These are phyloP conservation scores for Candida ascalaphidarum DNA, from an alignment of 805 yeast genomes.

Conservation along the genomic window DNA sequence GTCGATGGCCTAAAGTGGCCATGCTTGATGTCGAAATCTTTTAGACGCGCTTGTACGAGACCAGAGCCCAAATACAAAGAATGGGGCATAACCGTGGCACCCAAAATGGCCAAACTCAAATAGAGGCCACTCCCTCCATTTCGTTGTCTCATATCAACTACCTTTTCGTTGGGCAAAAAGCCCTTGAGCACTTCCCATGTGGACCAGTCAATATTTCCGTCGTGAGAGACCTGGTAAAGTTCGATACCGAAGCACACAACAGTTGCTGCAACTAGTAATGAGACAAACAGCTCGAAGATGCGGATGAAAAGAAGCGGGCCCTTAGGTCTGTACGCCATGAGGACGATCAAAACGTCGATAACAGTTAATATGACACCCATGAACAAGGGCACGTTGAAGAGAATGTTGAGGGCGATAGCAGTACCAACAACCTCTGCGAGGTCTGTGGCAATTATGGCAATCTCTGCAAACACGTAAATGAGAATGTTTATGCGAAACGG, in stretches of 20 bases:
- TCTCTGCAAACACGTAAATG: slow-evolving; percentile 73
- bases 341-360: slow-evolving; percentile 75
- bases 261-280: slow-evolving; percentile 69
- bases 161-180: slow-evolving; percentile 44
- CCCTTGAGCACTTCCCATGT: slow-evolving; percentile 42
- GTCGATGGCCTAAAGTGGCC: slow-evolving; percentile 44
- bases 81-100: slow-evolving; percentile 96
- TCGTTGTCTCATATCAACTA: slow-evolving; percentile 16
- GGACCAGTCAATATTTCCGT: slow-evolving; percentile 34
- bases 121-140: slow-evolving; percentile 49
- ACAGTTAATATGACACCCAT: slow-evolving; percentile 82
- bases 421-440: slow-evolving; percentile 98
- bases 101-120: slow-evolving; percentile 74
- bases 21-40: slow-evolving; percentile 58
- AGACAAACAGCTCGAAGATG: slow-evolving; percentile 74
- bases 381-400: slow-evolving; percentile 71
- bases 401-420: slow-evolving; percentile 82
- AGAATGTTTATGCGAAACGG: slow-evolving; percentile 51
- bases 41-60: slow-evolving; percentile 75
- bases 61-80: slow-evolving; percentile 80
- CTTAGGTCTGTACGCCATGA: slow-evolving; percentile 80
- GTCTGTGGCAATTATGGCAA: slow-evolving; percentile 92
- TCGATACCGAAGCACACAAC: slow-evolving; percentile 81
- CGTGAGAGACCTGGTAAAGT: slow-evolving; percentile 56
- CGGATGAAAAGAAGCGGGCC: slow-evolving; percentile 75